These are phyloP conservation scores for Plasmodium knowlesi DNA, from an alignment of 169 alveolate species.

Conservation along the genomic window DNA sequence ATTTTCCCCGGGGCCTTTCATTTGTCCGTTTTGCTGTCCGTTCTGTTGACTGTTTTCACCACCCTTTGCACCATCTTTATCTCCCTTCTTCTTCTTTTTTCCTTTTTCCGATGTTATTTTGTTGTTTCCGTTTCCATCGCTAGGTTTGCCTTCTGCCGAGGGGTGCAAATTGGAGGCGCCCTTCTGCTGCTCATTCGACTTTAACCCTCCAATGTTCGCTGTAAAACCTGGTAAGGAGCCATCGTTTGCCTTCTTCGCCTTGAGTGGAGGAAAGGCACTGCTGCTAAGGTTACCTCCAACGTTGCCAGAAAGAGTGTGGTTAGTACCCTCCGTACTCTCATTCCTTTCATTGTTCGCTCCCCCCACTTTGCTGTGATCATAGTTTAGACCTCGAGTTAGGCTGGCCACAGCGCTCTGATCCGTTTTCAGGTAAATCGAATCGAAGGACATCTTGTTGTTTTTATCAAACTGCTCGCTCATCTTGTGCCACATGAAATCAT, in stretches of 20 bases:
- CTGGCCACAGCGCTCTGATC: neutral
- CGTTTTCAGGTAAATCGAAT: neutral
- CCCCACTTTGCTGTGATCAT: neutral
- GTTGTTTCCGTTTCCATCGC: neutral
- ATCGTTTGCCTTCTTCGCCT: neutral
- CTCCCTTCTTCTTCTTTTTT: constrained; percentile 16
- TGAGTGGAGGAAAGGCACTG: neutral
- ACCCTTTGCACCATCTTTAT: neutral
- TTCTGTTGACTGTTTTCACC: neutral
- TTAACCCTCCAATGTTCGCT: neutral
- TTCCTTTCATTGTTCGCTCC: neutral
- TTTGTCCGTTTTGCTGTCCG: neutral
- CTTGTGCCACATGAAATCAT: constrained; percentile 68
- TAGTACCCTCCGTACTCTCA: neutral
- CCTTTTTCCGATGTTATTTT: neutral
- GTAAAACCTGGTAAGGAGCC: neutral
- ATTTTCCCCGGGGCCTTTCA: constrained; percentile 16
- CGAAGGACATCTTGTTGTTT: constrained; percentile 15
- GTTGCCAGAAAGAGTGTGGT: neutral
- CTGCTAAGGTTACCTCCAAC: neutral
- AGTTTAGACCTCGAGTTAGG: neutral
- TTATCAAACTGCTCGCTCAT: constrained; percentile 65
- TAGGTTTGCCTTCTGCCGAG: neutral
- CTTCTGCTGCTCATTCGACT: neutral
- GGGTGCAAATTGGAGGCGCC: neutral